A percentile compares a stretch with the other conserved stretches of the same genome.
phyloP scores from a whole-genome alignment of 495 filamentous ascomycete species.

The Penicillium desertorum region DNA sequence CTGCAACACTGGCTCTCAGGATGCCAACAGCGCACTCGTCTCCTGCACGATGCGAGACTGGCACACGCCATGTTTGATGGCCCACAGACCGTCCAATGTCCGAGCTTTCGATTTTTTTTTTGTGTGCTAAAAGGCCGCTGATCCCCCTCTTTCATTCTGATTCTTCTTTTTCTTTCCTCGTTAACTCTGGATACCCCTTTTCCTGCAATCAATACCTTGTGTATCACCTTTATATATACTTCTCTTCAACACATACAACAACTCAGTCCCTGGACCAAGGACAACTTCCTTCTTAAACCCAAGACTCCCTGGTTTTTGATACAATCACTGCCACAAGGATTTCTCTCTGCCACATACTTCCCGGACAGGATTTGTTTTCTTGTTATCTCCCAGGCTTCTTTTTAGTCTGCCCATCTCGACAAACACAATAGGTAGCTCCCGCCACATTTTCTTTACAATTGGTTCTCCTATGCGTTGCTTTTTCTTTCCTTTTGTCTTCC shows the following conservation, averaged over 20 bases:
- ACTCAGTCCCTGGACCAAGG: constrained; percentile 35
- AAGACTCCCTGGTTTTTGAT: constrained; percentile 27
- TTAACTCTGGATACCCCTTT: constrained; percentile 27
- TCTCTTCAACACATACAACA: constrained; percentile 13
- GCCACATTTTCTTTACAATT: constrained; percentile 34
- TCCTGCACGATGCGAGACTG: constrained; percentile 34
- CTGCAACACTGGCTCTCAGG: constrained; percentile 20
- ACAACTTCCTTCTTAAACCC: constrained; percentile 21
- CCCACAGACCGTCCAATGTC: constrained; percentile 23
- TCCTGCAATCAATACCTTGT: constrained; percentile 5
- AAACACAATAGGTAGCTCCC: constrained; percentile 50
- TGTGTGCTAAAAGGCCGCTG: constrained; percentile 31
- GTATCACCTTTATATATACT: constrained; percentile 6
- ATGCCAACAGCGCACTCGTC: constrained; percentile 31
- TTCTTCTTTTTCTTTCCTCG: constrained; percentile 25
- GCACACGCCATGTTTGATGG: constrained; percentile 36
- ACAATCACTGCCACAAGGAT: constrained; percentile 26
- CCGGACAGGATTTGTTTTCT: constrained; percentile 45
- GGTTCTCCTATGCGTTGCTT: constrained; percentile 27
- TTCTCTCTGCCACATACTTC: constrained; percentile 25
- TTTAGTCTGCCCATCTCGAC: constrained; percentile 33
- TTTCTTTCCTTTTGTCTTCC: constrained; percentile 23
- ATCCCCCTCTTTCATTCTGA: constrained; percentile 23
- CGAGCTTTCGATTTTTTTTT: constrained; percentile 15
- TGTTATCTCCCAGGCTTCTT: constrained; percentile 37